phyloP scores from a whole-genome alignment of 805 yeast species.

The Cyberlindnera mississippiensis region DNA sequence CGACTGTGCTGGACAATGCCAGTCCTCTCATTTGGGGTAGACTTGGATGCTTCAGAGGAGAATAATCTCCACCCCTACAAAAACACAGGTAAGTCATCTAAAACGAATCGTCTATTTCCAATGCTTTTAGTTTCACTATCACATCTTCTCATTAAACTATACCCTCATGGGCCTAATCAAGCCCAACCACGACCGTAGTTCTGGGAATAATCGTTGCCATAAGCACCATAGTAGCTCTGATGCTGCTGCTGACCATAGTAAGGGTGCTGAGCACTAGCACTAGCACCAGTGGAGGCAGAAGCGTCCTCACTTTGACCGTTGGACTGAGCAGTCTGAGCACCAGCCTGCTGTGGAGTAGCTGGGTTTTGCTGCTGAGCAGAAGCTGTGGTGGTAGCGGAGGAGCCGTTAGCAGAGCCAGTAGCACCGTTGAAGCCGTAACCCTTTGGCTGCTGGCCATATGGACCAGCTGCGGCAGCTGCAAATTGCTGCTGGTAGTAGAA shows the following conservation, averaged over 20 bases:
- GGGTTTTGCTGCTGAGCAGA: constrained; percentile 1
- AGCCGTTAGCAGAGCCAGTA: neutral
- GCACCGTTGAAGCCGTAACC: constrained; percentile 13
- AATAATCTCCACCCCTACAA: too few species aligned
- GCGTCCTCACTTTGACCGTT: constrained; percentile 18
- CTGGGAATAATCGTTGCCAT: constrained; percentile 16
- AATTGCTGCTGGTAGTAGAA: constrained; percentile 16
- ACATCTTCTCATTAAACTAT: too few species aligned
- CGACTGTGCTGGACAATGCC: too few species aligned
- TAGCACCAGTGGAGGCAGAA: constrained; percentile 9
- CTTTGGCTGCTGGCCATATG: constrained; percentile 18
- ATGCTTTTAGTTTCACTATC: too few species aligned
- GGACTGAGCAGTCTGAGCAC: constrained; percentile 12
- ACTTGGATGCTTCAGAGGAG: too few species aligned
- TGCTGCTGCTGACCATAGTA: constrained; percentile 26
- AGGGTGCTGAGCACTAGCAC: constrained; percentile 23
- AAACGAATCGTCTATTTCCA: too few species aligned
- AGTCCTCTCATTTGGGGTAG: too few species aligned
- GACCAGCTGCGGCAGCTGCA: constrained; percentile 1
- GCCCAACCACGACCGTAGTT: constrained; percentile 4
- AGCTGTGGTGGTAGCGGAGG: too few species aligned
- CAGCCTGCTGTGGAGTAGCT: constrained; percentile 11
- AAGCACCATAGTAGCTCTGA: constrained; percentile 19
- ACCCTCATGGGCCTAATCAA: too few species aligned
- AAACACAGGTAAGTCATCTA: too few species aligned